Evolutionary conservation across 306 rosid species (phyloP).

Genomic region (Prosopis cineraria): DNA sequence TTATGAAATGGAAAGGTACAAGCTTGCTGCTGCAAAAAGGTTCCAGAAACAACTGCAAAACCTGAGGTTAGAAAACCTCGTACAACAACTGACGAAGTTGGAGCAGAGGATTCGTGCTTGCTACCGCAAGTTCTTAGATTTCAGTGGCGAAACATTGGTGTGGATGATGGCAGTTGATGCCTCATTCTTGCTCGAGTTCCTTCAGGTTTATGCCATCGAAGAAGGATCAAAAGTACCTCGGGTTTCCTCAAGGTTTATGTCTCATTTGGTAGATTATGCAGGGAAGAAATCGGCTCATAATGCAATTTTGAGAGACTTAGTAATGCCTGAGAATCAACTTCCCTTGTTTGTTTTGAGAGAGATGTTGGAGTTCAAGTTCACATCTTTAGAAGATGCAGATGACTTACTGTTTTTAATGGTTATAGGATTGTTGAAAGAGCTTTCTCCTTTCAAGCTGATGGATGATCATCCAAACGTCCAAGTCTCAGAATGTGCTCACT

Average conservation of each 20-base stretch:
- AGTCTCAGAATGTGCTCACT: slow-evolving; percentile 54
- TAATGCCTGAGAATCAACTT: slow-evolving; percentile 85
- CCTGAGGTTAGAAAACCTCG: slow-evolving; percentile 49
- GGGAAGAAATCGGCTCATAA: slow-evolving; percentile 63
- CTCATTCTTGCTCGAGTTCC: slow-evolving; percentile 72
- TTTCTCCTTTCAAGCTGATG: slow-evolving; percentile 67
- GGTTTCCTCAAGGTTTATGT: slow-evolving; percentile 57
- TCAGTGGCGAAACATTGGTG: slow-evolving; percentile 64
- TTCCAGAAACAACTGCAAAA: slow-evolving; percentile 51
- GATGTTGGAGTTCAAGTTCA: slow-evolving; percentile 50
- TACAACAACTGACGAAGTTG: slow-evolving; percentile 49
- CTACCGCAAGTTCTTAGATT: slow-evolving; percentile 74
- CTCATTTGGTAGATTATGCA: slow-evolving; percentile 62
- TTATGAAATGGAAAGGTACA: slow-evolving; percentile 78
- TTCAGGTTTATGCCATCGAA: slow-evolving; percentile 51
- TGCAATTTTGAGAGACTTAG: slow-evolving; percentile 70
- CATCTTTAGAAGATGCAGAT: slow-evolving; percentile 49
- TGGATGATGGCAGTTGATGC: slow-evolving; percentile 85
- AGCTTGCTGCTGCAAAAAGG: slow-evolving; percentile 63
- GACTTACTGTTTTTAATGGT: slow-evolving; percentile 55
- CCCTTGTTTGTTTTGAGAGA: slow-evolving; percentile 69
- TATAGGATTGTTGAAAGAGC: slow-evolving; percentile 54
- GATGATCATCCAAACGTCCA: slow-evolving; percentile 34
- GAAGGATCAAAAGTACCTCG: slow-evolving; percentile 39
- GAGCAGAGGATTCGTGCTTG: slow-evolving; percentile 58